Conservation (phyloP, 2,329 filamentous ascomycete genomes). For the Triangularia verruculosa region DNA sequence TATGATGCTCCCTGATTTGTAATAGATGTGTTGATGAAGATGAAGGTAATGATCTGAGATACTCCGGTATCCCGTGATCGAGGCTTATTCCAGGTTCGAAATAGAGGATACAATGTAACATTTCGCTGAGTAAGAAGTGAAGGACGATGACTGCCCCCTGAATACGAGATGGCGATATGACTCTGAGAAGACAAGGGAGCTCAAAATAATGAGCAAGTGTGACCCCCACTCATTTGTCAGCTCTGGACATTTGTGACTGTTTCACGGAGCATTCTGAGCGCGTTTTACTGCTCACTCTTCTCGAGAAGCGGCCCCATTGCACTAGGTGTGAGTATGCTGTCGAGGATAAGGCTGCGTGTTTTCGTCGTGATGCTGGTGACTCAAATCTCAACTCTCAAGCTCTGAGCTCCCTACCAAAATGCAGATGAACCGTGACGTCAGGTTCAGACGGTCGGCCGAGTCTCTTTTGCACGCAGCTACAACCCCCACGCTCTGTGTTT, state of each 20-base stretch:
- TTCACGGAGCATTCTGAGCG: neutral
- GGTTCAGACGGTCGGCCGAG: neutral
- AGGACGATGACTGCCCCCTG: too few relatives aligned
- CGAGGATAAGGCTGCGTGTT: neutral
- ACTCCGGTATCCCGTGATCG: too few relatives aligned
- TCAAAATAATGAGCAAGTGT: neutral
- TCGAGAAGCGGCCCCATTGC: neutral
- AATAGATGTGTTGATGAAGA: too few relatives aligned
- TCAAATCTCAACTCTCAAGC: neutral
- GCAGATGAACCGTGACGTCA: neutral
- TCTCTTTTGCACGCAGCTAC: neutral
- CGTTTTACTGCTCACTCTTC: neutral
- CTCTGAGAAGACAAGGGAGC: neutral
- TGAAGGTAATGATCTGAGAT: too few relatives aligned
- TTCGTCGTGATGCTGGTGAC: neutral
- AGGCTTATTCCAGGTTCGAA: too few relatives aligned
- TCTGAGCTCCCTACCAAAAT: neutral
- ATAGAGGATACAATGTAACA: too few relatives aligned
- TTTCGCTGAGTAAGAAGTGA: too few relatives aligned
- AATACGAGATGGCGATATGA: neutral
- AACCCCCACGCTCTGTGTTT: neutral
- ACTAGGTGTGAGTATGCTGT: neutral
- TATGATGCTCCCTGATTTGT: too few relatives aligned
- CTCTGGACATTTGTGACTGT: neutral
- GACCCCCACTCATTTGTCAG: neutral